Percentiles rank a stretch among this genome's conserved stretches.
These are phyloP conservation scores for Marsdenia floribunda DNA, from an alignment of 257 asterid genomes.

Conservation along the genomic window DNA sequence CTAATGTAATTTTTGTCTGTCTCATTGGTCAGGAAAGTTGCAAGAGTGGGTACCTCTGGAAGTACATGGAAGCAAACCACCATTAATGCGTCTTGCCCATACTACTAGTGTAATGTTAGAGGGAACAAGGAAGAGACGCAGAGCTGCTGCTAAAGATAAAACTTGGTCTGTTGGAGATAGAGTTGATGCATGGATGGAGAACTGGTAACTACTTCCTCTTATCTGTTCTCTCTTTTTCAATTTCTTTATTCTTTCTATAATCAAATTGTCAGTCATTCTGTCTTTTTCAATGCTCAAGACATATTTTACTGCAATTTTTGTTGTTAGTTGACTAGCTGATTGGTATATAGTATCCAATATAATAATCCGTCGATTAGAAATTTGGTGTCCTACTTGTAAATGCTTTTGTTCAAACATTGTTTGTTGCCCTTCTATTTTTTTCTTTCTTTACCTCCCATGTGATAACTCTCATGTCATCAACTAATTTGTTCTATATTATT, in stretches of 20 bases:
- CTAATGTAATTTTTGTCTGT: neutral
- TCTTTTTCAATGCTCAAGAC: neutral
- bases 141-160: conserved; percentile 64
- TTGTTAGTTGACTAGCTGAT: neutral
- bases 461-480: neutral
- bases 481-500: neutral
- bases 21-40: conserved; percentile 47
- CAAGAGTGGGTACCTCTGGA: conserved; percentile 85
- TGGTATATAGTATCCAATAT: neutral
- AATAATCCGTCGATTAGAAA: neutral
- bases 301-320: neutral
- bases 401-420: neutral
- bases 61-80: conserved; percentile 50
- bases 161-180: conserved; percentile 84
- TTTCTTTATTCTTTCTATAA: neutral
- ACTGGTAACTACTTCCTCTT: conserved; percentile 48
- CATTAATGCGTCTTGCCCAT: conserved; percentile 62
- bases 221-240: neutral
- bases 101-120: conserved; percentile 48
- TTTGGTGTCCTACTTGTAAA: neutral
- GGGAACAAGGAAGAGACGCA: conserved; percentile 77
- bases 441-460: neutral
- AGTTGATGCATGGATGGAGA: conserved; percentile 76
- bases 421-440: neutral
- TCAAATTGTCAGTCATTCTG: neutral